Evolutionary conservation across 768 basidiomycete genomes (phyloP).

Genomic region (Russula ochroleuca): DNA sequence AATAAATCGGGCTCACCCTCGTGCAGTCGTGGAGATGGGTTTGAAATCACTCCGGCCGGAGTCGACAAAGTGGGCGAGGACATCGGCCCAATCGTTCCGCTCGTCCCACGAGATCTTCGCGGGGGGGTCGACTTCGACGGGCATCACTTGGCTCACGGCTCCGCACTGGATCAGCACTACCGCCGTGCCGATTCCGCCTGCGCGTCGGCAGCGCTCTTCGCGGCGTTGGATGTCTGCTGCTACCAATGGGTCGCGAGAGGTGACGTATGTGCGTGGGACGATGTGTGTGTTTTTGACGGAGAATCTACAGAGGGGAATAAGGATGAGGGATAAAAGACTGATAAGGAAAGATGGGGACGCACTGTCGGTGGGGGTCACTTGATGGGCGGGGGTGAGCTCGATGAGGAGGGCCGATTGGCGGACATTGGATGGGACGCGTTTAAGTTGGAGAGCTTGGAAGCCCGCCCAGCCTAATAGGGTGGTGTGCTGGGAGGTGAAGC

Average conservation of each 20-base stretch:
- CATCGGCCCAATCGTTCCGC: constrained; percentile 67
- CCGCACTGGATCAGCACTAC: constrained; percentile 76
- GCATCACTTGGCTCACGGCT: constrained; percentile 75
- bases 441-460: constrained; percentile 80
- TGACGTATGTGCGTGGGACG: constrained; percentile 66
- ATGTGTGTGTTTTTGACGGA: constrained; percentile 62
- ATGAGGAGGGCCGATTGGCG: constrained; percentile 72
- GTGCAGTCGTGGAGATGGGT: constrained; percentile 72
- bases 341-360: constrained; percentile 31
- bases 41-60: constrained; percentile 72
- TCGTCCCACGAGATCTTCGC: constrained; percentile 71
- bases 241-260: constrained; percentile 62
- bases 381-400: constrained; percentile 55
- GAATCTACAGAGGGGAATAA: constrained; percentile 47
- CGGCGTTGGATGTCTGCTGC: constrained; percentile 72
- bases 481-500: constrained; percentile 71
- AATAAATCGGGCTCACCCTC: constrained; percentile 53
- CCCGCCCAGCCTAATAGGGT: constrained; percentile 74
- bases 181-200: constrained; percentile 71
- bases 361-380: constrained; percentile 64
- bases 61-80: constrained; percentile 68
- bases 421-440: constrained; percentile 74
- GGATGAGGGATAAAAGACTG: background rate
- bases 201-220: constrained; percentile 71
- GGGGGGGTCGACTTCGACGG: constrained; percentile 79